Evolutionary conservation across 306 rosid genomes (phyloP), one percentile per base, ranked within the genome.

Genomic region (Quercus ilex): DNA sequence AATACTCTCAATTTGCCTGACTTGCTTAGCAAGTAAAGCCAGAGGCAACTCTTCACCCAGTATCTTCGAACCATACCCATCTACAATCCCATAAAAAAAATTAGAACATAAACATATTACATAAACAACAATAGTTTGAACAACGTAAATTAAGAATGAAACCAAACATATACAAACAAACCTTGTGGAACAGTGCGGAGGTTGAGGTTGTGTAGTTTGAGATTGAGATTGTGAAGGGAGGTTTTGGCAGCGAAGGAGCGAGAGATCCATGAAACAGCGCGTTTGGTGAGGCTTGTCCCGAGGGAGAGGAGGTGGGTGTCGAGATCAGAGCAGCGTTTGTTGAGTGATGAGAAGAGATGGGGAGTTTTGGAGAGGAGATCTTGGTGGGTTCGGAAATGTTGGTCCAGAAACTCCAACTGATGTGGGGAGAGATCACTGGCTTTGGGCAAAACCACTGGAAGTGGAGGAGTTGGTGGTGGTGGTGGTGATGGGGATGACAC

Each of bases 191-290:
- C 85, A n/a, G 87, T 88, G 78, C 78, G 85, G 71, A 85, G 90
- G 80, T 85, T 77, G 84, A 92, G 90, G 80, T 85, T 81, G 60
- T 82, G 88, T 3, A 88, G 87, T 3, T 55, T n/a, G 69, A 68
- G 70, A 55, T 56, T 59, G 85, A 92, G 88, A 8, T 46, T 65
- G 1, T 83, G 76, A 56, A 89, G 72, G 1, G 87, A 76, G 3
- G 82, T 78, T 76, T 86, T 86, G 68, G 90, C 76, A 0, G 78
- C 26, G 56, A 89, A 87, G 18, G 90, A 90, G 46, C 83, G 86
- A 69, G 87, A 75, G 77, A 92, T 88, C 89, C 89, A 92, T 0
- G 92, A 88, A 85, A 90, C 90, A 62, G 77, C 63, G 83, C 75
- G 81, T 82, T 85, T 80, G 19, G 86, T 28, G 75, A 87, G 74